Percentiles rank a stretch among this genome's conserved stretches.
Evolutionary conservation across 1,139 yeast species (phyloP).

Genomic region (Debaryomyces nepalensis): DNA sequence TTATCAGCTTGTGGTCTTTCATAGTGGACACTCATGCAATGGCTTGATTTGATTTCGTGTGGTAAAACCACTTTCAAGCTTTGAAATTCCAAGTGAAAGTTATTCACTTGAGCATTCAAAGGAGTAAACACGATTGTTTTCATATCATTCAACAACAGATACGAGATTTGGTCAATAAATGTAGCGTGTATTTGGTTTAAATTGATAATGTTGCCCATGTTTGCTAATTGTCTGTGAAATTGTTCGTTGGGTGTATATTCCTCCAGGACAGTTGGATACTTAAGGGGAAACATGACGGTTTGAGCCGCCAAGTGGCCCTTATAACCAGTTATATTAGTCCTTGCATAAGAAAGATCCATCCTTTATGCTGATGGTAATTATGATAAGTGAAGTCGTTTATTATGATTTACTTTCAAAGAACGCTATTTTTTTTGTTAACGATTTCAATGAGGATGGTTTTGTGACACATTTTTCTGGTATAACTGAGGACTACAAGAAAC

Average conservation of each 20-base stretch:
- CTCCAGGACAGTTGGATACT: conserved; percentile 24
- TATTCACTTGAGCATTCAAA: conserved; percentile 25
- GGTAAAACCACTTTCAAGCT: conserved; percentile 38
- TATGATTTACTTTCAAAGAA: not conserved
- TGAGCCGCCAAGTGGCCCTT: conserved; percentile 26
- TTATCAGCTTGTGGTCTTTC: conserved; percentile 12
- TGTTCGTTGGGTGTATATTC: conserved; percentile 25
- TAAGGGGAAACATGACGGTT: conserved; percentile 37
- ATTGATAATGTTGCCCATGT: conserved; percentile 31
- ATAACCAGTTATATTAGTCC: conserved; percentile 32
- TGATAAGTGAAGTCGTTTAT: conserved; percentile 1
- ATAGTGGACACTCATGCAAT: conserved; percentile 27
- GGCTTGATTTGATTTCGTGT: conserved; percentile 32
- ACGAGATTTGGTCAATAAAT: conserved; percentile 31
- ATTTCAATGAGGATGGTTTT: conserved; percentile 10
- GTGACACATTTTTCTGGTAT: conserved; percentile 11
- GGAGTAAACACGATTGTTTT: conserved; percentile 39
- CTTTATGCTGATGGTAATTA: conserved; percentile 2
- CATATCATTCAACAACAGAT: conserved; percentile 36
- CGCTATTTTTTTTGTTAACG: conserved; percentile 13
- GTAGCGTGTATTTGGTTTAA: conserved; percentile 20
- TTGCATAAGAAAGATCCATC: conserved; percentile 27
- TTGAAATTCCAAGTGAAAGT: conserved; percentile 32
- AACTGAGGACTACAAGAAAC: not conserved
- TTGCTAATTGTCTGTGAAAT: conserved; percentile 28